Base-by-base conservation (phyloP, 345 rosid genomes). In the Salix caprea region DNA sequence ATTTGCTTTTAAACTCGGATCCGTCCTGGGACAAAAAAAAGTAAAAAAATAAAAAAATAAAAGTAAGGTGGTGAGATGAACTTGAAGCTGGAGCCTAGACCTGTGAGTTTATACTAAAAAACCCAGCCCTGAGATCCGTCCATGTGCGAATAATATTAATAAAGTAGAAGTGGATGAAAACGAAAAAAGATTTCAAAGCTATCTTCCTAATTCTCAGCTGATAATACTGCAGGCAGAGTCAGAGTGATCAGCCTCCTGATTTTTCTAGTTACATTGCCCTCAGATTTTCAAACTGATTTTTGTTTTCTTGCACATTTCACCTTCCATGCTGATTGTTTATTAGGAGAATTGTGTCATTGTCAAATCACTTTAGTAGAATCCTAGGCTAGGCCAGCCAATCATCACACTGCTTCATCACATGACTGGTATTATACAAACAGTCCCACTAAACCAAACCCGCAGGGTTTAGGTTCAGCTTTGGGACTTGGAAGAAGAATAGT, bases 401-500 rank as follows among this genome's bases (percentile, higher is more conserved):
- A 67, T 34, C 71, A 69, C 12, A 48, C 52, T 30, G 7, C 7
- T 46, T 46, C 7, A 48, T 69, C 72, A 69, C 56, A 30, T 69
- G 72, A 39, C 54, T 13, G 34, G 16, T 67, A 42, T 42, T 65
- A 30, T 32, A 6, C 42, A 15, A 30, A 16, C 36, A 65, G 18
- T n/a, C 40, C 4, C 46, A 5, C 58, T 23, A 13, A 34, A 44
- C 50, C 54, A 14, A 69, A 69, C 14, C 72, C 46, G 28, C 8
- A 18, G 21, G 36, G 56, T 46, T 46, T 46, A 46, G 50, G 21
- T 23, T 66, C 24, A 42, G 46, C 72, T 40, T 69, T n/a, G 72
- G 56, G 18, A 69, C 72, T 69, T 44, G 72, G 30, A 42, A 24
- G 28, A 58, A 23, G 72, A 69, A 69, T 48, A 69, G 72, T 69